A percentile compares a stretch with the other conserved stretches of the same genome.
These are phyloP conservation scores for Closterium sp. DNA, from an alignment of 139 green algal species.

Conservation along the genomic window DNA sequence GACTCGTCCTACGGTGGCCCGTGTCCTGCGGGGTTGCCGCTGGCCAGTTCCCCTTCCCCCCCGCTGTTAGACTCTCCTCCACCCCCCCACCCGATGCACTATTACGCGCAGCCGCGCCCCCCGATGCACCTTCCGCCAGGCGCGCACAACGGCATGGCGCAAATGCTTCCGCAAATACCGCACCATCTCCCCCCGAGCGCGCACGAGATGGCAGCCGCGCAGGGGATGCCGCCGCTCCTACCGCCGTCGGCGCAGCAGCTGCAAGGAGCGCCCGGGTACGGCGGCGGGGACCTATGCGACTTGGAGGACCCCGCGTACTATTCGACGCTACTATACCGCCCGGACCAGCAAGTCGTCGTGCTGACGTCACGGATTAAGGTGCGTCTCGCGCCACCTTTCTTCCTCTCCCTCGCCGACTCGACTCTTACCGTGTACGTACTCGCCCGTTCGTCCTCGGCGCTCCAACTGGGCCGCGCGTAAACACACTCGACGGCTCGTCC, in stretches of 20 bases:
- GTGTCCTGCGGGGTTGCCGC: neutral
- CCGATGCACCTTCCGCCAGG: neutral
- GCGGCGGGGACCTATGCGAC: neutral
- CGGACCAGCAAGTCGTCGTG: slow-evolving; percentile 1
- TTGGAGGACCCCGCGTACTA: slow-evolving; percentile 1
- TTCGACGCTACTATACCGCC: neutral
- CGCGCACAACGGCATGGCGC: neutral
- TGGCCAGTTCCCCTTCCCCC: neutral
- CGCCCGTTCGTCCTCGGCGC: no score
- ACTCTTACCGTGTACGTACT: no score
- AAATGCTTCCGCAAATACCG: neutral
- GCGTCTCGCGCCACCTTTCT: neutral
- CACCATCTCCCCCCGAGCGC: neutral
- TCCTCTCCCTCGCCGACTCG: neutral
- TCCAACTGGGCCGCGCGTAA: no score
- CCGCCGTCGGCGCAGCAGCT: neutral
- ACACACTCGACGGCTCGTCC: no score
- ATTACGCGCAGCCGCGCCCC: neutral
- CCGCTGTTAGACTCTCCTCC: neutral
- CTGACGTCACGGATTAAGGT: slow-evolving; percentile 3
- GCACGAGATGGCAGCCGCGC: neutral
- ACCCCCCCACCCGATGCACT: neutral
- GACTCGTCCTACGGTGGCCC: neutral
- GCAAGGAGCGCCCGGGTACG: neutral
- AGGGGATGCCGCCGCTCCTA: neutral